Evolutionary conservation across 2,329 filamentous ascomycete species (phyloP), one percentile per base, ranked within the genome.

Genomic region (Zymoseptoria pseudotritici): DNA sequence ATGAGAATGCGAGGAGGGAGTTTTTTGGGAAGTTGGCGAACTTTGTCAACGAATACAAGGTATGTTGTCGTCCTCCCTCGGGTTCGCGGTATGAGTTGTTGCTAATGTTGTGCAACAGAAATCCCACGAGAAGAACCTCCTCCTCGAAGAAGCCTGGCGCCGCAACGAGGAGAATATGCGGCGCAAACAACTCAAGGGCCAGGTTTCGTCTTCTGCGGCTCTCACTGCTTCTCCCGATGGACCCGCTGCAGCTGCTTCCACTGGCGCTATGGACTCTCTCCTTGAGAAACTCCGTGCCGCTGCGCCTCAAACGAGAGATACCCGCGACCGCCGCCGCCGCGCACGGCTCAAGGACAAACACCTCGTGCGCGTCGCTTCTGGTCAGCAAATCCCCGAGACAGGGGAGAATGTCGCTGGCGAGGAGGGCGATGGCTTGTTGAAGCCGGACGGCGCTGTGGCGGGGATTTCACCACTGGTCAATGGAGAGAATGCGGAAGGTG

Each of bases 221-320:
- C 42, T 54, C 21, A 26, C 56, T n/a, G 76, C 74, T n/a, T 66
- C 69, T 24, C 66, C 73, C 29, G 46, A 77, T 76, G 13, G 75
- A 70, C 19, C 75, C 77, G 17, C 76, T 78, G 11, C 74, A 19
- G 86, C 86, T 5, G 79, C 82, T 29, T 88, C 87, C 2, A 91
- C 90, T 6, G 94, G 93, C 57, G 94, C 92, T 56, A 97, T 99
- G 92, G 94, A 99, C 77, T 90, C 89, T 50, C 79, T 99, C 22
- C 84, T 99, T 54, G 91, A 97, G 83, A 97, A 97, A 76, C 80
- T 99, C 58, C 88, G 94, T 60, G 92, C 91, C 58, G 94, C 94
- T 1, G 93, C 92, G 58, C 93, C 94, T 29, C 90, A 96, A 77
- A 85, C 90, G 26, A 83, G 90, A 73, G 92, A 97, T 73, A 89